Evolutionary conservation across 352 stramenopile species (phyloP).

Genomic region (Elongisporangium prolatum): DNA sequence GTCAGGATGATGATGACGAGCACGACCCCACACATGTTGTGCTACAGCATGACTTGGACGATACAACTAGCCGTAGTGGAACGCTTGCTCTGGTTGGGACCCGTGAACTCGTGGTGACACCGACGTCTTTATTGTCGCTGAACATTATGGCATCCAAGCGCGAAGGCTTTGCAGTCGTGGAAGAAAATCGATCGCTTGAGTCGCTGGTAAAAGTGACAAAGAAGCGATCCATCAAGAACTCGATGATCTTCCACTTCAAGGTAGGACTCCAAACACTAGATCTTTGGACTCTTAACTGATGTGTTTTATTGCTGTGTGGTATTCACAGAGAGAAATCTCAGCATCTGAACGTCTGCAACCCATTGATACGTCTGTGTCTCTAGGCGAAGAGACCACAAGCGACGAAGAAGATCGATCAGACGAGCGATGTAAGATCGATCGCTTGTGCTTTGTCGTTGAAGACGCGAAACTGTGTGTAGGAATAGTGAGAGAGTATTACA

Average conservation of each 20-base stretch:
- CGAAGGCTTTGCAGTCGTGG: constrained; percentile 48
- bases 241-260: constrained; percentile 73
- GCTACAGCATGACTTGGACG: neutral
- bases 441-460: constrained; percentile 3
- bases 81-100: constrained; percentile 33
- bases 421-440: neutral
- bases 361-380: constrained; percentile 1
- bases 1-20: constrained; percentile 16
- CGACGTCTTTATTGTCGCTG: constrained; percentile 37
- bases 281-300: neutral
- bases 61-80: neutral
- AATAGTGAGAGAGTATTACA: constrained; percentile 1
- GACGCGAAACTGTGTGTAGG: constrained; percentile 1
- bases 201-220: constrained; percentile 53
- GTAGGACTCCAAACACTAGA: too few relatives aligned
- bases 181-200: constrained; percentile 50
- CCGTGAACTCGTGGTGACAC: constrained; percentile 68
- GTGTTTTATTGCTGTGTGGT: neutral
- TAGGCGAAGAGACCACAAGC: constrained; percentile 1
- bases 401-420: constrained; percentile 2
- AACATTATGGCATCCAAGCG: constrained; percentile 34
- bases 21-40: neutral
- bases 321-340: too few relatives aligned
- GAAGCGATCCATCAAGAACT: constrained; percentile 50
- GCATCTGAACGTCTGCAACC: too few relatives aligned